Evolutionary conservation across 208 protist species (phyloP).

Genomic region (Leptomonas pyrrhocoris): DNA sequence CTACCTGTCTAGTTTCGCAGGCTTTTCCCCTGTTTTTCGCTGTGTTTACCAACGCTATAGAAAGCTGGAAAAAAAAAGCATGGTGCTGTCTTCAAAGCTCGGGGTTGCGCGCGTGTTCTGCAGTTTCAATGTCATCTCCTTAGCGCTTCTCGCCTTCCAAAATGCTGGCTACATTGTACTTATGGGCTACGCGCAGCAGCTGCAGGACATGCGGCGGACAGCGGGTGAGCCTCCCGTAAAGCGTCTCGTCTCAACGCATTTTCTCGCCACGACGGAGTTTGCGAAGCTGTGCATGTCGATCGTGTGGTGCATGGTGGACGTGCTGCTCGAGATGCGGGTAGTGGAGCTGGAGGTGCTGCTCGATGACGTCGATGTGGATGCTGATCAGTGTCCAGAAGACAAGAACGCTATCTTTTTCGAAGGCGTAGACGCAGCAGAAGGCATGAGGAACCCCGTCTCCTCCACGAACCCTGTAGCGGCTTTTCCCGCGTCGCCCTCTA

Average conservation of each 20-base stretch:
- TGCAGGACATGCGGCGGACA: background rate
- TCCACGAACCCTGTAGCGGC: background rate
- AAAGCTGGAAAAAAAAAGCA: no score
- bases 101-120: background rate
- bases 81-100: background rate
- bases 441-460: background rate
- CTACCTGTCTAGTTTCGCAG: no score
- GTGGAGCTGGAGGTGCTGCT: background rate
- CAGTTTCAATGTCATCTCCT: conserved; percentile 18
- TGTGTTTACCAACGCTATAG: no score
- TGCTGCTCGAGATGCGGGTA: conserved; percentile 7
- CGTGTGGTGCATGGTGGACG: conserved; percentile 21
- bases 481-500: background rate
- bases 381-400: no score
- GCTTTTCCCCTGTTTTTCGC: no score
- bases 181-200: conserved; percentile 19
- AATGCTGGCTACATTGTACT: conserved; percentile 25
- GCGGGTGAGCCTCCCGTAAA: background rate
- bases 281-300: conserved; percentile 8
- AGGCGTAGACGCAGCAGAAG: no score
- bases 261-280: conserved; percentile 14
- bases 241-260: conserved; percentile 1
- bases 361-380: background rate
- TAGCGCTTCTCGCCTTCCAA: conserved; percentile 21
- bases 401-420: no score